A percentile compares a stretch with the other conserved stretches of the same genome.
Conservation (phyloP, 495 filamentous ascomycete species). For the Podospora comata region DNA sequence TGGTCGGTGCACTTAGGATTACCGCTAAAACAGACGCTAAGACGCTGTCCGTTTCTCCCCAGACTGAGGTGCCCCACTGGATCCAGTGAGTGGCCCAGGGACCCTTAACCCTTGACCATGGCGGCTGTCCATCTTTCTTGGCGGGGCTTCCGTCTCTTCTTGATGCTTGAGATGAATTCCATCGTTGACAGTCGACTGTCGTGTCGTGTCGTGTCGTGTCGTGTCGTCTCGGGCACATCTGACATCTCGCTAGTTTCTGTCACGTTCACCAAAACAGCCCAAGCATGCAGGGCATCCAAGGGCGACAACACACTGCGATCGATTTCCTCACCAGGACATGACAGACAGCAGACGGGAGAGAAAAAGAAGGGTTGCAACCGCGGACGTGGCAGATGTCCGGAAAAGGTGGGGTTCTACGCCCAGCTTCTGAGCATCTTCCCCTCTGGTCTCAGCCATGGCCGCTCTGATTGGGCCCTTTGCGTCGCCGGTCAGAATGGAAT, state of each 20-base stretch:
- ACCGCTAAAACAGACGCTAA: background rate
- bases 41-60: background rate
- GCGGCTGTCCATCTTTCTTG: background rate
- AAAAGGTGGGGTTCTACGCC: slow-evolving; percentile 10
- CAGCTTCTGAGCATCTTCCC: background rate
- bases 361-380: background rate
- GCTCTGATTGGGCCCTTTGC: background rate
- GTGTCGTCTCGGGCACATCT: background rate
- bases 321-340: background rate
- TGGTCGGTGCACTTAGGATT: background rate
- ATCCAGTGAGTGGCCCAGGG: background rate
- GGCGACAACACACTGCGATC: background rate
- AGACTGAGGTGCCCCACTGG: background rate
- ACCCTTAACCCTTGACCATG: background rate
- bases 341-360: background rate
- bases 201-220: background rate
- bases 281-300: background rate
- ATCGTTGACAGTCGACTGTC: background rate
- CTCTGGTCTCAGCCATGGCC: background rate
- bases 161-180: background rate
- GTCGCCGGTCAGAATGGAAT: slow-evolving; percentile 7
- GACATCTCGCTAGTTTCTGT: background rate
- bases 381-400: slow-evolving; percentile 5
- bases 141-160: background rate
- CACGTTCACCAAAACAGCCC: too few relatives aligned